Evolutionary conservation across 1,139 yeast genomes (phyloP).

Genomic region (Pichia sp.): DNA sequence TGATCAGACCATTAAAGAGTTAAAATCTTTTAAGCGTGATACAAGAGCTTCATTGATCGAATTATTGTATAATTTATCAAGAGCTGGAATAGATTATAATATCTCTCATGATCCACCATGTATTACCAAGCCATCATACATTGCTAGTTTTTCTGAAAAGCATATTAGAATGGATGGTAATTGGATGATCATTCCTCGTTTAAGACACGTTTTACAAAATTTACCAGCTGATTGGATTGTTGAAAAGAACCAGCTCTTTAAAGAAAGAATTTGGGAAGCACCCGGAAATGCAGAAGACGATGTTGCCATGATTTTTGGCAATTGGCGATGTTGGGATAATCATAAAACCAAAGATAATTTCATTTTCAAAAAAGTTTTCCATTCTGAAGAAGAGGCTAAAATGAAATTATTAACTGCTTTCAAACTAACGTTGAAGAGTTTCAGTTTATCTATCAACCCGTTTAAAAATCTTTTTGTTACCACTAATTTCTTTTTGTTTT

Average conservation of each 20-base stretch:
- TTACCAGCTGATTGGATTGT: slow-evolving; percentile 52
- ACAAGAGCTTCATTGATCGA: slow-evolving; percentile 31
- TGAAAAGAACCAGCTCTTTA: slow-evolving; percentile 26
- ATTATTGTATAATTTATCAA: slow-evolving; percentile 50
- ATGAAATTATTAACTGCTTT: slow-evolving; percentile 3
- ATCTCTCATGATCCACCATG: slow-evolving; percentile 85
- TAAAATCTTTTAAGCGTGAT: slow-evolving; percentile 15
- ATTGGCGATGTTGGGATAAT: slow-evolving; percentile 94
- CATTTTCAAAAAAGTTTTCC: slow-evolving; percentile 44
- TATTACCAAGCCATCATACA: slow-evolving; percentile 80
- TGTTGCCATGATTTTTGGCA: slow-evolving; percentile 53
- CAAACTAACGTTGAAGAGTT: slow-evolving; percentile 9
- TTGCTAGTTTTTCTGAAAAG: slow-evolving; percentile 56
- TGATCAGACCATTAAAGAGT: not conserved
- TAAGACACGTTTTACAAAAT: slow-evolving; percentile 63
- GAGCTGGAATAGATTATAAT: slow-evolving; percentile 53
- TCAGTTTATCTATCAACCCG: slow-evolving; percentile 18
- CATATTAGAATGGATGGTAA: slow-evolving; percentile 79
- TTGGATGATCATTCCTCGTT: slow-evolving; percentile 78
- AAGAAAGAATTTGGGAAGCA: slow-evolving; percentile 32
- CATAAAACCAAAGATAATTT: slow-evolving; percentile 50
- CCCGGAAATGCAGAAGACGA: slow-evolving; percentile 49
- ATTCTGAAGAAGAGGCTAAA: slow-evolving; percentile 1
- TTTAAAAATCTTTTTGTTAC: slow-evolving; percentile 19
- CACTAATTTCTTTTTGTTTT: slow-evolving; percentile 14